Percentiles rank a stretch among this genome's conserved stretches.
These are phyloP conservation scores for Scenedesmus sp. DNA, from an alignment of 163 green algal genomes.

Conservation along the genomic window DNA sequence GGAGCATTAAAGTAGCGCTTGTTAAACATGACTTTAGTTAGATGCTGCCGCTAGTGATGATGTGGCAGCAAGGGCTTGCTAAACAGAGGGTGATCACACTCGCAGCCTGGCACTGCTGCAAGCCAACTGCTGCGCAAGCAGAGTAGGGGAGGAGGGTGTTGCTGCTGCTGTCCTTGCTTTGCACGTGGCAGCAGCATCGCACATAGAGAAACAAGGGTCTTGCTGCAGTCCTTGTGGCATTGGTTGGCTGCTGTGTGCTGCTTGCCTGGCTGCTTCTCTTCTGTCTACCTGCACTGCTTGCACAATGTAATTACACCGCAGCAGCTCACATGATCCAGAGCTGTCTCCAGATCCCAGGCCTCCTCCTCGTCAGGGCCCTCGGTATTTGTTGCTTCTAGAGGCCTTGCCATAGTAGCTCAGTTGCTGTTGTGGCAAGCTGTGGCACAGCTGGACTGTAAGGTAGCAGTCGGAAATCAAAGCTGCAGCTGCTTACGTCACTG, in stretches of 20 bases:
- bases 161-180: not conserved
- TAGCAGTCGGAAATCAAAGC: not conserved
- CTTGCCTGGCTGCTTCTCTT: not conserved
- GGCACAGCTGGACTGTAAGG: not conserved
- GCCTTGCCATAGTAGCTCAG: not conserved
- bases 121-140: not conserved
- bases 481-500: not conserved
- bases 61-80: not conserved
- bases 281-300: too few relatives aligned
- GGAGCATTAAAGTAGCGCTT: too few relatives aligned
- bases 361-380: not conserved
- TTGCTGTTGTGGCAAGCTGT: not conserved
- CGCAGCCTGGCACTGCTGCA: not conserved
- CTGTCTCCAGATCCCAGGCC: conserved; percentile 26
- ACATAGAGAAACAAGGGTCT: not conserved
- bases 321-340: conserved; percentile 25
- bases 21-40: too few relatives aligned
- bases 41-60: too few relatives aligned
- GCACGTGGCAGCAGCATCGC: not conserved
- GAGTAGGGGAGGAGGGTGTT: not conserved
- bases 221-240: not conserved
- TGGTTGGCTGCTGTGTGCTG: not conserved
- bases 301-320: not conserved
- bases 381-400: not conserved
- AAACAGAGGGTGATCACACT: not conserved